phyloP scores from a whole-genome alignment of 805 yeast species.

The Nakazawaea anatomiae region DNA sequence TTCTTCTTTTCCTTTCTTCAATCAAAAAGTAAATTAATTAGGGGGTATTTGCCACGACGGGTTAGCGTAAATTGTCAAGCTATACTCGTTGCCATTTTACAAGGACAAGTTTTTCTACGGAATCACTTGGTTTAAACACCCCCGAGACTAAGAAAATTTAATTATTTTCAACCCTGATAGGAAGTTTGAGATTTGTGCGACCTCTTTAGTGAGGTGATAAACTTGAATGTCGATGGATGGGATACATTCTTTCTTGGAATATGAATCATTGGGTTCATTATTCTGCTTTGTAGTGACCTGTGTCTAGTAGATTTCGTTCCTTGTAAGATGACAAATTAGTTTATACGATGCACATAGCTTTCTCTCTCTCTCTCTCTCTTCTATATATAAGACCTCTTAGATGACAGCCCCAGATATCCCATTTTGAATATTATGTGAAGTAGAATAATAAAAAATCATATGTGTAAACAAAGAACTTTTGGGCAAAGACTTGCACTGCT shows the following conservation, averaged over 20 bases:
- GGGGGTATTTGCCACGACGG: slow-evolving; percentile 70
- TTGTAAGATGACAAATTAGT: too few species aligned
- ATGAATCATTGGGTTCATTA: too few species aligned
- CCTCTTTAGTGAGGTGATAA: slow-evolving; percentile 48
- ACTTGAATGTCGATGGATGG: slow-evolving; percentile 55
- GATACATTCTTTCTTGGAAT: slow-evolving; percentile 18
- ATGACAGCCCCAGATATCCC: too few species aligned
- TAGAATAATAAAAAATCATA: too few species aligned
- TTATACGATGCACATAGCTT: too few species aligned
- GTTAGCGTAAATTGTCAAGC: slow-evolving; percentile 54
- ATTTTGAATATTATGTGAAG: too few species aligned
- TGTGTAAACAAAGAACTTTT: too few species aligned
- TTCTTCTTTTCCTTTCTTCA: slow-evolving; percentile 26
- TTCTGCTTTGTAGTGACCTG: too few species aligned
- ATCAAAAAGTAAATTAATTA: slow-evolving; percentile 45
- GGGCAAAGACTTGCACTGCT: too few species aligned
- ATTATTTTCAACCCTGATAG: slow-evolving; percentile 37
- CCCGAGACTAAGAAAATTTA: slow-evolving; percentile 39
- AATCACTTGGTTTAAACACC: slow-evolving; percentile 23
- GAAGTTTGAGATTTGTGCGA: slow-evolving; percentile 53
- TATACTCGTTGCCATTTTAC: slow-evolving; percentile 57
- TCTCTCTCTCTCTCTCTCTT: too few species aligned
- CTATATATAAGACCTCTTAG: too few species aligned
- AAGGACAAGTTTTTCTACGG: slow-evolving; percentile 19
- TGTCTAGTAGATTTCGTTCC: too few species aligned